Evolutionary conservation across 305 asterid species (phyloP).

Genomic region (Solanum aculeatissimum): DNA sequence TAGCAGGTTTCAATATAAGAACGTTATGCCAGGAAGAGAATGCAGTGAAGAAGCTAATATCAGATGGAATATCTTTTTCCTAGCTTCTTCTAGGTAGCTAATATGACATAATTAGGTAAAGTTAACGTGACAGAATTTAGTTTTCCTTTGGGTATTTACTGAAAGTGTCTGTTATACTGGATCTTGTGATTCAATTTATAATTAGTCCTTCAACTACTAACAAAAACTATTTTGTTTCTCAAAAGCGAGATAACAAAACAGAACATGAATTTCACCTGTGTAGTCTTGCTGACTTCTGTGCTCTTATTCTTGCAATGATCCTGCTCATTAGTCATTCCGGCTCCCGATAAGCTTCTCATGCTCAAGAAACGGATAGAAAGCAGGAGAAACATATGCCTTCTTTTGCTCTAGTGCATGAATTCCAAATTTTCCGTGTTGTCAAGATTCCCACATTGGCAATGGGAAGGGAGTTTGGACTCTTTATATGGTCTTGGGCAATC

Average conservation of each 20-base stretch:
- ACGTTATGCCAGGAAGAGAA: not conserved
- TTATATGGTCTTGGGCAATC: not conserved
- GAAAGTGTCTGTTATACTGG: not conserved
- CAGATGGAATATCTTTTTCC: not conserved
- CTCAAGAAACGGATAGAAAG: not conserved
- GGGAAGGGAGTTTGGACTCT: not conserved
- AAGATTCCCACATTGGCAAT: not conserved
- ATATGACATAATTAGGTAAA: not conserved
- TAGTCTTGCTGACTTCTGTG: not conserved
- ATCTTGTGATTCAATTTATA: not conserved
- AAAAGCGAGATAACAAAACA: not conserved
- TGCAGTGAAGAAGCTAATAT: not conserved
- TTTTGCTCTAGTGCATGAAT: not conserved
- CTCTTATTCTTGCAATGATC: not conserved
- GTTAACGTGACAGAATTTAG: not conserved
- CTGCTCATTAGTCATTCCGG: not conserved
- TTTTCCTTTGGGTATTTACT: not conserved
- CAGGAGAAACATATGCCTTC: not conserved
- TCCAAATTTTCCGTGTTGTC: not conserved
- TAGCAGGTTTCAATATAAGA: not conserved
- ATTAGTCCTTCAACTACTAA: not conserved
- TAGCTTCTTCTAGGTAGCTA: not conserved
- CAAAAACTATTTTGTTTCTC: not conserved
- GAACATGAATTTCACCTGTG: not conserved
- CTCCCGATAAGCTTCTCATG: not conserved